Conservation (phyloP, 306 rosid species). For the Prunus armeniaca region DNA sequence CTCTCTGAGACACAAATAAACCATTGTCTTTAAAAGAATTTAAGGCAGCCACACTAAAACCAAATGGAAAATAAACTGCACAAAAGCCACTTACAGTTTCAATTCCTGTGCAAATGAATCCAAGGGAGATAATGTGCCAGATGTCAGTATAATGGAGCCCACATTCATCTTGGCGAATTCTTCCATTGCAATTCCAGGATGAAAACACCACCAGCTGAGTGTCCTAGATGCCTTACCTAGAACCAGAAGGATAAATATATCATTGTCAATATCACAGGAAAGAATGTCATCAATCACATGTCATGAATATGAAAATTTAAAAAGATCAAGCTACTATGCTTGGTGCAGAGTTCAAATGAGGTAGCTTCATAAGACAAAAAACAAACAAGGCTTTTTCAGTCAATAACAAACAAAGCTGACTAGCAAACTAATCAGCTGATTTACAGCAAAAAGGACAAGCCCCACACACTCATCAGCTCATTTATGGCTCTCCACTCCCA, state of each 20-base stretch:
- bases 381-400: too few relatives aligned
- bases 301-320: neutral
- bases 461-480: neutral
- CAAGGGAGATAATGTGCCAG: slow-evolving; percentile 91
- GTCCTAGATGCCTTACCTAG: slow-evolving; percentile 79
- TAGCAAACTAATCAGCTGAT: slow-evolving; percentile 15
- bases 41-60: slow-evolving; percentile 20
- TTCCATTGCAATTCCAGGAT: slow-evolving; percentile 97
- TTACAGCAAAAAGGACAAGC: slow-evolving; percentile 4
- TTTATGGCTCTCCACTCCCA: neutral
- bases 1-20: slow-evolving; percentile 55
- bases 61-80: slow-evolving; percentile 23
- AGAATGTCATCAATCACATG: neutral
- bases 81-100: slow-evolving; percentile 55
- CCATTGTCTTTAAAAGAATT: slow-evolving; percentile 20
- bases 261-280: slow-evolving; percentile 22
- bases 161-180: slow-evolving; percentile 57
- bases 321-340: neutral
- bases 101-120: slow-evolving; percentile 90
- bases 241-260: slow-evolving; percentile 23
- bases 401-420: neutral
- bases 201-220: slow-evolving; percentile 99
- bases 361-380: neutral
- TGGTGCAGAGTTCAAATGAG: neutral
- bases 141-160: slow-evolving; percentile 87